These are phyloP conservation scores for Talaromyces sp. DNA, from an alignment of 2,329 filamentous ascomycete species.

Conservation along the genomic window DNA sequence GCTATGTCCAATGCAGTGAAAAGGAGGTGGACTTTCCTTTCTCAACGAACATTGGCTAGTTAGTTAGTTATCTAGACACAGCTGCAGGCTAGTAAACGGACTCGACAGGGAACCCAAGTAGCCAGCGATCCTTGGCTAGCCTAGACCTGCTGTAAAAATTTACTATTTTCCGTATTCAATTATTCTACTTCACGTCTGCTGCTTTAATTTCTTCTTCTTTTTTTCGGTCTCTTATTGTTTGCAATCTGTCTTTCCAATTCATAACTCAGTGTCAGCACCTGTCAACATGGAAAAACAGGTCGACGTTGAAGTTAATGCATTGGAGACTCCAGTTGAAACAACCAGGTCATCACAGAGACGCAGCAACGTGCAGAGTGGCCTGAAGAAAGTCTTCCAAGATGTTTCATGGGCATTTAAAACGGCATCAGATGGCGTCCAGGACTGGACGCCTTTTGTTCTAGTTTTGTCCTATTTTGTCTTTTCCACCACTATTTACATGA, in stretches of 20 bases:
- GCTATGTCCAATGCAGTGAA: background rate
- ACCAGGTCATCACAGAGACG: background rate
- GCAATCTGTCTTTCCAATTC: background rate
- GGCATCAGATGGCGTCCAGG: constrained; percentile 18
- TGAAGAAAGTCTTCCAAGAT: constrained; percentile 11
- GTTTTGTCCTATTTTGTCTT: constrained; percentile 41
- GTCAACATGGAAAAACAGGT: constrained; percentile 12
- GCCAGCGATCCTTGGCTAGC: background rate
- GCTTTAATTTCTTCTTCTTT: background rate
- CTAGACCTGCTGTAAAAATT: background rate
- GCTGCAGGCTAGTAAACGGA: background rate
- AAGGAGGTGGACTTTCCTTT: background rate
- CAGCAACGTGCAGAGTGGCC: constrained; percentile 5
- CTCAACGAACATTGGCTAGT: background rate
- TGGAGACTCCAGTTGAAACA: background rate
- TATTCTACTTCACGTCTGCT: background rate
- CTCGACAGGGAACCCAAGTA: background rate
- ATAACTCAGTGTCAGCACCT: background rate
- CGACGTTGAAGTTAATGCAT: constrained; percentile 1
- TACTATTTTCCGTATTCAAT: background rate
- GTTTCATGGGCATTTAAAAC: constrained; percentile 12
- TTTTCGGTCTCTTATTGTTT: background rate
- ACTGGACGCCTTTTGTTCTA: constrained; percentile 41
- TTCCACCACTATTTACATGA: constrained; percentile 40
- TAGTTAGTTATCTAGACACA: background rate